Base-by-base conservation (phyloP, 768 basidiomycete genomes). In the Astraeus odoratus region DNA sequence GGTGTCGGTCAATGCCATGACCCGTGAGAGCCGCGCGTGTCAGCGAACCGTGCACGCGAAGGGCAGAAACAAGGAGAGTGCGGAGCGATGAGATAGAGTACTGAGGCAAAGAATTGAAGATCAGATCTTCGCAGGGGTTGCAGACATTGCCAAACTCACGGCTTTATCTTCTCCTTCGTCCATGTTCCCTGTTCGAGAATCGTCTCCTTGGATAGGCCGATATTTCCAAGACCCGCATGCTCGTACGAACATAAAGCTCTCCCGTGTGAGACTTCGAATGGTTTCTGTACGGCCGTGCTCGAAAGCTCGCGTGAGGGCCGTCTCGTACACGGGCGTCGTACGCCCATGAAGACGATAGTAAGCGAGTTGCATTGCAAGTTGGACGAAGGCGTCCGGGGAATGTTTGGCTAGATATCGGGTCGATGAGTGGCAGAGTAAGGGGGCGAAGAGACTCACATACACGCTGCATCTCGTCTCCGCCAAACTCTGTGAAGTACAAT, bases 321-420 rank as follows among this genome's bases (percentile, higher is more conserved):
- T 96, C 65, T 97, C 94, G 60, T 97, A 96, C 6, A 88, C 91
- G 1, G 93, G 89, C 3, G 89, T 88, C 55, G 89, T 84, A 47
- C 71, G 66, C 9, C 79, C 80, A 36, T 81, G 85, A 18, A 81
- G 78, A 59, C 76, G 78, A 67, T 86, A 89, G 83, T 86, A 96
- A 3, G 93, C 93, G 8, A 96, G 75, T 59, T 97, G 94, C 16
- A 96, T 71, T 0, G 81, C 87, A 76, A 95, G 86, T 60, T 97
- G 94, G 41, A 95, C 76, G 65, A 78, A 96, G 1, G 87, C 86
- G 57, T 97, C 94, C 0, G 93, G 81, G 4, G 76, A 68, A n/a
- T 75, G 62, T 31, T 72, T 70, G 35, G 71, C 80, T 83, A 24
- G 12, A 29, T 6, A n/a, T n/a, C n/a, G n/a, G n/a, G n/a, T n/a